Percentiles rank a stretch among this genome's conserved stretches.
Evolutionary conservation across 768 basidiomycete species (phyloP).

Genomic region (Leccinum aurantiacum): DNA sequence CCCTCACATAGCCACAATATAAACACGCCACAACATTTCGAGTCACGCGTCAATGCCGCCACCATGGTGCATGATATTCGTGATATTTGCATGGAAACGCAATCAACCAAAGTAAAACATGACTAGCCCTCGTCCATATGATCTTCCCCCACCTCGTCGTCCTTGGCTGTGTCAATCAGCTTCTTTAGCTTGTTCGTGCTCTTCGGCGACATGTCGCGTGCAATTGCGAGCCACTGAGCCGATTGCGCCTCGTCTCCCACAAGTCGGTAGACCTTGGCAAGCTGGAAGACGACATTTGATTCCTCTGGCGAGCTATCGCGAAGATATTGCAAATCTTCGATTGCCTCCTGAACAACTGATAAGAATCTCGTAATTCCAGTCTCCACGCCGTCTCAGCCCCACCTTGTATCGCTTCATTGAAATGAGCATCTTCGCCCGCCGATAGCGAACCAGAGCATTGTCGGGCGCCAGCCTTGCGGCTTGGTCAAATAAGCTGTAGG

Average conservation of each 20-base stretch:
- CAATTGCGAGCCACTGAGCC: conserved; percentile 82
- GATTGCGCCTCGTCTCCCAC: conserved; percentile 77
- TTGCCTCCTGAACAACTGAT: conserved; percentile 58
- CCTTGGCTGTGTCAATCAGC: conserved; percentile 67
- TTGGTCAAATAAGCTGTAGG: conserved; percentile 76
- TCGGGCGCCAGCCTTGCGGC: conserved; percentile 80
- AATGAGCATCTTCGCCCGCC: conserved; percentile 88
- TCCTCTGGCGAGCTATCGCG: conserved; percentile 87
- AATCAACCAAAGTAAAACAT: conserved; percentile 8
- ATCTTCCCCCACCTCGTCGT: conserved; percentile 55
- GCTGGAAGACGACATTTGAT: conserved; percentile 94
- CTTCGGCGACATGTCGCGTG: conserved; percentile 93
- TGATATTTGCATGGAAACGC: conserved; percentile 3
- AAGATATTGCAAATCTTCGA: conserved; percentile 77
- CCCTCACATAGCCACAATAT: conserved; percentile 27
- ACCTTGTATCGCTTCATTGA: conserved; percentile 82
- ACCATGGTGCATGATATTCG: conserved; percentile 5
- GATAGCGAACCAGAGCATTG: conserved; percentile 92
- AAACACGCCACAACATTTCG: conserved; percentile 25
- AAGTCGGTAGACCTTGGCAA: conserved; percentile 88
- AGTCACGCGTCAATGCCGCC: conserved; percentile 28
- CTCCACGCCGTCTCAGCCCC: conserved; percentile 34
- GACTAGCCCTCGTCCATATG: conserved; percentile 67
- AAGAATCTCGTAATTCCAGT: conserved; percentile 19
- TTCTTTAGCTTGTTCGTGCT: conserved; percentile 81